Evolutionary conservation across 148 eudicot species (phyloP), one percentile per base, ranked within the genome.

Genomic region (Selenicereus undatus): DNA sequence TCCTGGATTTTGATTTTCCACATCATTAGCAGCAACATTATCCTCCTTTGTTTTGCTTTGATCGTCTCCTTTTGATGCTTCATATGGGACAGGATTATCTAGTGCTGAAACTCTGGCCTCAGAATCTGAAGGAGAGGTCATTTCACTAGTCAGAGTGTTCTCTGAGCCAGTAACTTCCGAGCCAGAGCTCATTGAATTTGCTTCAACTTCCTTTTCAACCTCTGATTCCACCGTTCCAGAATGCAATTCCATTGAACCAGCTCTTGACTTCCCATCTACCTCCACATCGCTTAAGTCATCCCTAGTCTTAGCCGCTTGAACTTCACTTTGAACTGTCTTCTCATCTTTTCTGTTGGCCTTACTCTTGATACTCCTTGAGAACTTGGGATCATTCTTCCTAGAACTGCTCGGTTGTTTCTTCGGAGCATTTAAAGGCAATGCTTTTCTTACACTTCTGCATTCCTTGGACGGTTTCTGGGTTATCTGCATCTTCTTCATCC

Each of bases 401-500:
- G 51, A 60, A 26, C 76, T 56, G 75, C 79, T 68, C 27, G 45
- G 76, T 66, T 48, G 81, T 71, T 82, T 84, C 65, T 71, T 81
- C 27, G 84, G 82, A 24, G 80, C 32, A 75, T 84, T 85, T 8
- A 17, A 50, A 56, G 76, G 82, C 81, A 80, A 27, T 56, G 72
- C 11, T 62, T 82, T 87, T 43, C 75, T 21, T 9, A 68, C 81
- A 76, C 74, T 60, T 36, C 62, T 62, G 43, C 77, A 52, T 52
- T 75, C 77, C 80, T 83, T 85, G 24, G 80, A 65, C 11, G 78
- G 35, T 80, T 88, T 90, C 35, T 69, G 79, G 50, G 76, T 73
- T 77, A 90, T 84, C 83, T 89, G 85, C 45, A 90, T 90, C 83
- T 84, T 90, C 87, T 88, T 91, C 83, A 88, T 81, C 78, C 92